A percentile compares a stretch with the other conserved stretches of the same genome.
Conservation (phyloP, 495 filamentous ascomycete species). For the Aspergillus campestris region DNA sequence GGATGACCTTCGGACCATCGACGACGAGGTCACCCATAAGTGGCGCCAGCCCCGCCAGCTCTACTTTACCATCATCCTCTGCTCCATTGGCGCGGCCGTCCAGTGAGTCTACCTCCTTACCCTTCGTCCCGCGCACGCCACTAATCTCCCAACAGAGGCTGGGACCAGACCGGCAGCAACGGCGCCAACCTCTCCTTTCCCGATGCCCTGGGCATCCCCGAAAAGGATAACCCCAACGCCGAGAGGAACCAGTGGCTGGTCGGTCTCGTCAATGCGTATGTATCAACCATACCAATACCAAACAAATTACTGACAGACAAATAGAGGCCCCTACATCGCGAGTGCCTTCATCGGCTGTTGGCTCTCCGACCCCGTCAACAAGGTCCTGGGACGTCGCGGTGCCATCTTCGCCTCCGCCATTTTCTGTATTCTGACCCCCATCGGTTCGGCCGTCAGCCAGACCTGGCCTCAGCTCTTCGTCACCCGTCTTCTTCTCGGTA, state of each 20-base stretch:
- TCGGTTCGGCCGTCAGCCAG: conserved; percentile 47
- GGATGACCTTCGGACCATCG: conserved; percentile 43
- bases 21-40: conserved; percentile 50
- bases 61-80: conserved; percentile 62
- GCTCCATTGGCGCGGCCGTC: conserved; percentile 63
- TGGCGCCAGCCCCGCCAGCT: conserved; percentile 57
- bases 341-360: conserved; percentile 46
- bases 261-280: conserved; percentile 52
- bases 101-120: conserved; percentile 32
- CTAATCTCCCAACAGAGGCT: conserved; percentile 31
- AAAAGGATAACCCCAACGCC: conserved; percentile 16
- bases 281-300: no score
- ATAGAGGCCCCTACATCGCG: conserved; percentile 32
- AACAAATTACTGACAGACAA: no score
- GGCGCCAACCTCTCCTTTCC: conserved; percentile 61
- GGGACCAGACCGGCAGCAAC: conserved; percentile 71
- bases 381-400: conserved; percentile 47
- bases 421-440: conserved; percentile 50
- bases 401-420: conserved; percentile 52
- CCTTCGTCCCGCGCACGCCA: background rate
- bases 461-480: conserved; percentile 52
- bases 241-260: conserved; percentile 49
- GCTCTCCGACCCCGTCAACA: conserved; percentile 52
- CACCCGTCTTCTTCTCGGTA: conserved; percentile 49
- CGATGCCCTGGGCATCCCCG: conserved; percentile 47